These are phyloP conservation scores for Rhizoclosmatium sp. DNA, from an alignment of 192 early-diverging fungal species.

Conservation along the genomic window DNA sequence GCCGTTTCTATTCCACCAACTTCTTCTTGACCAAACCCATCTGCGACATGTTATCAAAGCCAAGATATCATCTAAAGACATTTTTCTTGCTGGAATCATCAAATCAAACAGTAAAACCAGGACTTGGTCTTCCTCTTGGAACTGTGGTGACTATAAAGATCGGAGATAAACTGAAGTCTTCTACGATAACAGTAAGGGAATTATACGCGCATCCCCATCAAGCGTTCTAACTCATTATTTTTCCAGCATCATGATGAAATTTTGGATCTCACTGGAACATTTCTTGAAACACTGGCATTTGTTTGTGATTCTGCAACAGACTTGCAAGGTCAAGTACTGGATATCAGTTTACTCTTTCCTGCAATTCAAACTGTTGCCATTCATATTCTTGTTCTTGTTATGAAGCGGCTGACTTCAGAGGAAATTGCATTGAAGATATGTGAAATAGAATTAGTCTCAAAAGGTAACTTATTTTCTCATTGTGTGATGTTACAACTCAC, in stretches of 20 bases:
- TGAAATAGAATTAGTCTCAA: neutral
- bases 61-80: neutral
- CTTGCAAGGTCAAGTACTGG: neutral
- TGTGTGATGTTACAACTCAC: neutral
- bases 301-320: neutral
- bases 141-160: neutral
- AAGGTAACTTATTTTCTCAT: neutral
- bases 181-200: neutral
- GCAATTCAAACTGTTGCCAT: neutral
- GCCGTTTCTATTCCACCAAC: neutral
- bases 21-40: slow-evolving; percentile 7
- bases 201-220: neutral
- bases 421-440: neutral
- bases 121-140: neutral
- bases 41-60: neutral
- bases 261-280: neutral
- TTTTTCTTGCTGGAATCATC: neutral
- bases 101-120: neutral
- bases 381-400: neutral
- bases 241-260: neutral
- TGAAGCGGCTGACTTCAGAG: neutral
- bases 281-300: neutral
- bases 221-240: neutral
- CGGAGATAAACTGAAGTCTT: neutral
- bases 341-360: neutral